A percentile compares a stretch with the other conserved stretches of the same genome.
phyloP scores from a whole-genome alignment of 257 asterid genomes.

The Coffea eugenioides region DNA sequence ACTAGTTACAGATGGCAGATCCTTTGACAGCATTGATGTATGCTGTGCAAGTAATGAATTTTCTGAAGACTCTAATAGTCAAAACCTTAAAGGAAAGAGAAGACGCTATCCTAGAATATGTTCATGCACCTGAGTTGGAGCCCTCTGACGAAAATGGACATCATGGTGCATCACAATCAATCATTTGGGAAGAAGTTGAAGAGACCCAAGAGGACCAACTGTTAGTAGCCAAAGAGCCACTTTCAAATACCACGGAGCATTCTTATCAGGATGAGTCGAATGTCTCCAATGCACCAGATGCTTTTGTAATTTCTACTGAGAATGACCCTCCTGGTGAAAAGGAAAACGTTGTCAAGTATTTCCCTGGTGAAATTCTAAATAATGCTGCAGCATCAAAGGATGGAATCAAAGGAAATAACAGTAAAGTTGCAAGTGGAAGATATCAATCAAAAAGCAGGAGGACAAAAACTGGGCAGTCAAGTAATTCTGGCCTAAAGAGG shows the following conservation, averaged over 20 bases:
- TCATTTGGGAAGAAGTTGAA: slow-evolving; percentile 11
- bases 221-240: background rate
- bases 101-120: slow-evolving; percentile 26
- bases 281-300: slow-evolving; percentile 18
- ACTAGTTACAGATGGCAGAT: slow-evolving; percentile 41
- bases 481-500: slow-evolving; percentile 32
- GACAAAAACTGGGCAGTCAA: slow-evolving; percentile 37
- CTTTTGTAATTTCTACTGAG: background rate
- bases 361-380: slow-evolving; percentile 6
- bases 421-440: slow-evolving; percentile 21
- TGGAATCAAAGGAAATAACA: slow-evolving; percentile 7
- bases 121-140: slow-evolving; percentile 15
- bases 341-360: slow-evolving; percentile 1
- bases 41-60: slow-evolving; percentile 62
- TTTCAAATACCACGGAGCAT: slow-evolving; percentile 2
- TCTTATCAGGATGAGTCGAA: slow-evolving; percentile 26
- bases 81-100: slow-evolving; percentile 50
- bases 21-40: slow-evolving; percentile 59
- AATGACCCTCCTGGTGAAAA: slow-evolving; percentile 10
- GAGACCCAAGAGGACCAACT: slow-evolving; percentile 14
- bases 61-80: slow-evolving; percentile 50
- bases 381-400: slow-evolving; percentile 15
- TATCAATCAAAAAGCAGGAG: slow-evolving; percentile 41
- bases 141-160: slow-evolving; percentile 33
- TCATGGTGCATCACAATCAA: slow-evolving; percentile 13